Evolutionary conservation across 108 stramenopile genomes (phyloP).

Genomic region (Cyclotella baltica): DNA sequence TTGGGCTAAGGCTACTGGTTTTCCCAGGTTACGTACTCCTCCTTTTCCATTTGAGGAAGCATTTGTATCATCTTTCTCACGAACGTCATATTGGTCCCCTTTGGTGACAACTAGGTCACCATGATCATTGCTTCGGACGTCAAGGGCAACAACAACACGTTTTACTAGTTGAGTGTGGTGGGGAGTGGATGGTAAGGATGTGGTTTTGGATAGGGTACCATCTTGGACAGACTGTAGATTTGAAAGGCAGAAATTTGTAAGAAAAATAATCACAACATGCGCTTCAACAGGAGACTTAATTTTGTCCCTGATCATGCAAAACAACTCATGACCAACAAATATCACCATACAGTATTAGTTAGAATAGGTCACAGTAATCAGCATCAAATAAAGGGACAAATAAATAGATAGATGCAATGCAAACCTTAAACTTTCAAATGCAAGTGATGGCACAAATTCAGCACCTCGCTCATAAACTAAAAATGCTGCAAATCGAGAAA

Average conservation of each 20-base stretch:
- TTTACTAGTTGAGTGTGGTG: slow-evolving; percentile 75
- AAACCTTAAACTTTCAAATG: too few relatives aligned
- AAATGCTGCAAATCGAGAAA: too few relatives aligned
- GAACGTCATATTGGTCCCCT: slow-evolving; percentile 99
- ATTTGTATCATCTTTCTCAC: slow-evolving; percentile 86
- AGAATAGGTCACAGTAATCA: too few relatives aligned
- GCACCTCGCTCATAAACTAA: too few relatives aligned
- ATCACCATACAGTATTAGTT: too few relatives aligned
- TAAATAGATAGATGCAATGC: too few relatives aligned
- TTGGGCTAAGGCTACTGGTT: slow-evolving; percentile 90
- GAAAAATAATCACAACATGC: too few relatives aligned
- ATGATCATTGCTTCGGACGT: slow-evolving; percentile 95
- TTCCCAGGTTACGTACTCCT: slow-evolving; percentile 97
- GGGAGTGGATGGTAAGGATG: slow-evolving; percentile 46
- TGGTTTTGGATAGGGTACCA: slow-evolving; percentile 67
- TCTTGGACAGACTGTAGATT: slow-evolving; percentile 73
- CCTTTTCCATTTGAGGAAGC: slow-evolving; percentile 71
- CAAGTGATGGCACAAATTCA: too few relatives aligned
- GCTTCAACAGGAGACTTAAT: too few relatives aligned
- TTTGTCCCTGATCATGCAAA: too few relatives aligned
- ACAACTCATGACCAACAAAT: too few relatives aligned
- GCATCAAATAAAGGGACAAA: too few relatives aligned
- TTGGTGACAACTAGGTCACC: slow-evolving; percentile 99
- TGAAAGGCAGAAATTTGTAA: neutral
- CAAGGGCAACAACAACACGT: slow-evolving; percentile 95